Base-by-base conservation (phyloP, 805 yeast species). In the Lachancea mirantina region DNA sequence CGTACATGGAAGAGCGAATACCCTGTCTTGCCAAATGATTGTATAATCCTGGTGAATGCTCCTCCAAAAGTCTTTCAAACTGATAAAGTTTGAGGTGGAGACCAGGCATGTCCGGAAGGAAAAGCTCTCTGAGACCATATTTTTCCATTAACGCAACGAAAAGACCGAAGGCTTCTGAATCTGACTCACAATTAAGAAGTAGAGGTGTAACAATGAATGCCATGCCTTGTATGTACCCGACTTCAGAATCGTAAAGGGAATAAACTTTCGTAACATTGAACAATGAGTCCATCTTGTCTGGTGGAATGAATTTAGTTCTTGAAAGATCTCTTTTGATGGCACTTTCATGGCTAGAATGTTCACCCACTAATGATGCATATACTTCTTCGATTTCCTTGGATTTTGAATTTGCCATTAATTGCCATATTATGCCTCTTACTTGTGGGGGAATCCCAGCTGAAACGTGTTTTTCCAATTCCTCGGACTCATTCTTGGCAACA, bases 141-240 rank as follows among this genome's bases (percentile, higher is more conserved):
- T 72, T 76, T 46, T 80, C 77, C 96, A 92, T 88, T 40, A 92
- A 65, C 28, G 76, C 76, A 10, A 79, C 84, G 27, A 89, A 64
- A 46, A 88, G 56, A 39, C 92, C 76, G 59, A 89, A 89, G 4
- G 95, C 77, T 54, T 89, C 96, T 28, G 79, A 68, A 43, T 88
- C 95, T 6, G 53, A 39, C 20, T 52, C 48, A 26, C 85, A 72
- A 46, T 84, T 84, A 64, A 88, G 67, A 27, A 87, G 63, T 29
- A 92, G 59, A 2, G 98, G 96, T 5, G 85, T 85, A 0, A 84
- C 74, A 26, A 92, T 74, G 50, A 92, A 92, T 1, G 94, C 94
- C 96, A 92, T 87, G 6, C 98, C 97, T 59, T 92, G 98, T 2
- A 96, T 92, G 51, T 92, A 92, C 0, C 98, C 98, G 31, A 92